Evolutionary conservation across 2,329 filamentous ascomycete species (phyloP).

Genomic region (Fusarium sp.): DNA sequence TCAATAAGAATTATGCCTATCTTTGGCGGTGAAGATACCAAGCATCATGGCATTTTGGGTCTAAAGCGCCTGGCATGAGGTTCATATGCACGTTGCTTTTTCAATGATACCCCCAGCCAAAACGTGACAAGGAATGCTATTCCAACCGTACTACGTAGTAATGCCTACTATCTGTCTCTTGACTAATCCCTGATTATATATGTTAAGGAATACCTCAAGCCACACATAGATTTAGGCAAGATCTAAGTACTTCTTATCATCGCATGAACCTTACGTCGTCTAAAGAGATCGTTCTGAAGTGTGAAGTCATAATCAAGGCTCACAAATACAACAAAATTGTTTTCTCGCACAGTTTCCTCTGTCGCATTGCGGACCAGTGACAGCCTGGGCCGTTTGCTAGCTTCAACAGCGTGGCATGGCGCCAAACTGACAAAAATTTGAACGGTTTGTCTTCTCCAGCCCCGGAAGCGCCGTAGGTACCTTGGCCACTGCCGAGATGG

Average conservation of each 20-base stretch:
- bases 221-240: too few species aligned
- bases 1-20: conserved; percentile 9
- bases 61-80: conserved; percentile 7
- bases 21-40: conserved; percentile 39
- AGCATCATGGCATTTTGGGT: conserved; percentile 16
- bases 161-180: too few species aligned
- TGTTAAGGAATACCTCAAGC: too few species aligned
- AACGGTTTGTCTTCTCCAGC: conserved; percentile 24
- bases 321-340: neutral
- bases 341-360: conserved; percentile 24
- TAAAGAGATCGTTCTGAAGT: neutral
- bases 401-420: conserved; percentile 29
- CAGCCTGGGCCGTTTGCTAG: conserved; percentile 28
- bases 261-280: too few species aligned
- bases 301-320: conserved; percentile 17
- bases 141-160: too few species aligned
- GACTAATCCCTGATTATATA: too few species aligned
- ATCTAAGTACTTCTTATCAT: too few species aligned
- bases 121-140: neutral
- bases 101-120: conserved; percentile 4
- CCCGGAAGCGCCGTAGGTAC: conserved; percentile 37
- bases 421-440: conserved; percentile 36
- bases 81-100: conserved; percentile 38
- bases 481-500: conserved; percentile 36
- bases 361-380: conserved; percentile 12